Percentiles rank a stretch among this genome's conserved stretches.
Conservation (phyloP, 2,329 filamentous ascomycete species). For the Gaeumannomyces tritici region DNA sequence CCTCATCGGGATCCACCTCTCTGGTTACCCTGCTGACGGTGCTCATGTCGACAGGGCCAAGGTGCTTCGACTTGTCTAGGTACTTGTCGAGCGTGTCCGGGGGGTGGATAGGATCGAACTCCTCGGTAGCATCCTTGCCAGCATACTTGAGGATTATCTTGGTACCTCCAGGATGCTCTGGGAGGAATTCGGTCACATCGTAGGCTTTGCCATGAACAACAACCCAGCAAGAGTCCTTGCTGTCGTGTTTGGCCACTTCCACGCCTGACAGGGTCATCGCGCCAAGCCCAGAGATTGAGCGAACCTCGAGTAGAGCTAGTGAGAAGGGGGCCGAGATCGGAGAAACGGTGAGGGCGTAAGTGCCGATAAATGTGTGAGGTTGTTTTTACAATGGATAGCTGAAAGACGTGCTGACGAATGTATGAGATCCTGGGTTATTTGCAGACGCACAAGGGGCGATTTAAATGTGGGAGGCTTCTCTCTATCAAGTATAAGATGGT, state of each 20-base stretch:
- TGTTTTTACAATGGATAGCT: not conserved
- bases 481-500: not conserved
- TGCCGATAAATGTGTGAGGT: not conserved
- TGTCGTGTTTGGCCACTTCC: conserved; percentile 24
- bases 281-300: not conserved
- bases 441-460: too few species aligned
- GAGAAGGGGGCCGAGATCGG: not conserved
- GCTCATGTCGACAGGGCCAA: conserved; percentile 81
- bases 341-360: not conserved
- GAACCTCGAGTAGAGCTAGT: not conserved
- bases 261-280: conserved; percentile 16
- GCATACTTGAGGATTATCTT: conserved; percentile 97
- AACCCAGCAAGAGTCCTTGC: conserved; percentile 25
- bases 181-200: conserved; percentile 26
- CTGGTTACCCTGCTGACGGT: conserved; percentile 64
- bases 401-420: not conserved
- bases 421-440: not conserved
- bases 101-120: conserved; percentile 81
- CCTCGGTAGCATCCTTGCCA: conserved; percentile 86
- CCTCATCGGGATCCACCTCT: conserved; percentile 49
- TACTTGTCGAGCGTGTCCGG: conserved; percentile 82
- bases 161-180: conserved; percentile 78
- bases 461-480: too few species aligned
- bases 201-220: conserved; percentile 18
- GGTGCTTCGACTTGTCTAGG: conserved; percentile 74